phyloP scores from a whole-genome alignment of 1,284 basidiomycete genomes.

The Trametes pubescens region DNA sequence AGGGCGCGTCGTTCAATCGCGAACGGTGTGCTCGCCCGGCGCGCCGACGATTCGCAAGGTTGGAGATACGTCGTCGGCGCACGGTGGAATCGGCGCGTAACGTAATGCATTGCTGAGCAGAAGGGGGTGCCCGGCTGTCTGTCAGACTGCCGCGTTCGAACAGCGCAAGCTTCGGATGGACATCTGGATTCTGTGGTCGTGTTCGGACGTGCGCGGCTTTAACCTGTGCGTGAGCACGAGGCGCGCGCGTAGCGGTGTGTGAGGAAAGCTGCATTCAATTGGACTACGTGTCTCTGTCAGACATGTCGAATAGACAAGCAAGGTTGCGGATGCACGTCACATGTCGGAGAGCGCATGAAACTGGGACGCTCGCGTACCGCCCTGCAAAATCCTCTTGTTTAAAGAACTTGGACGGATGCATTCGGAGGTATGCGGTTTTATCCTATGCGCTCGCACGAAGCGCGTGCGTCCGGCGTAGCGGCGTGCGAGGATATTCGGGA shows the following conservation, averaged over 20 bases:
- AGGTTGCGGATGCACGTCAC: no score
- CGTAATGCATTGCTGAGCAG: background rate
- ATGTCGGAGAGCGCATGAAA: no score
- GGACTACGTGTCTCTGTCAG: no score
- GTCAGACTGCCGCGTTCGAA: background rate
- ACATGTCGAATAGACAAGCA: no score
- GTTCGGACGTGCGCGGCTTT: slow-evolving; percentile 6
- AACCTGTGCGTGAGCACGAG: no score
- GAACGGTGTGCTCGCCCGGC: slow-evolving; percentile 9
- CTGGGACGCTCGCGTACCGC: no score
- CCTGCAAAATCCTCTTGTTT: background rate
- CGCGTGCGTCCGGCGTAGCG: no score
- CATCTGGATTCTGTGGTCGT: slow-evolving; percentile 2
- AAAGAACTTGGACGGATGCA: background rate
- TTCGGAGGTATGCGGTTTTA: background rate
- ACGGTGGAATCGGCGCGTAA: background rate
- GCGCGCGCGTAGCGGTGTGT: background rate
- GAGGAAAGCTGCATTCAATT: no score
- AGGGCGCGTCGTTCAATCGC: slow-evolving; percentile 17
- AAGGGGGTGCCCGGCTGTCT: background rate
- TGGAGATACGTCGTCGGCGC: background rate
- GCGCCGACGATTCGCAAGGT: slow-evolving; percentile 7
- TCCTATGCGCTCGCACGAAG: background rate
- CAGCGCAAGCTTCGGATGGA: slow-evolving; percentile 6
- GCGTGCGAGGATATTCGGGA: no score